Conservation (phyloP, 306 rosid species). For the Styphnolobium japonicum region DNA sequence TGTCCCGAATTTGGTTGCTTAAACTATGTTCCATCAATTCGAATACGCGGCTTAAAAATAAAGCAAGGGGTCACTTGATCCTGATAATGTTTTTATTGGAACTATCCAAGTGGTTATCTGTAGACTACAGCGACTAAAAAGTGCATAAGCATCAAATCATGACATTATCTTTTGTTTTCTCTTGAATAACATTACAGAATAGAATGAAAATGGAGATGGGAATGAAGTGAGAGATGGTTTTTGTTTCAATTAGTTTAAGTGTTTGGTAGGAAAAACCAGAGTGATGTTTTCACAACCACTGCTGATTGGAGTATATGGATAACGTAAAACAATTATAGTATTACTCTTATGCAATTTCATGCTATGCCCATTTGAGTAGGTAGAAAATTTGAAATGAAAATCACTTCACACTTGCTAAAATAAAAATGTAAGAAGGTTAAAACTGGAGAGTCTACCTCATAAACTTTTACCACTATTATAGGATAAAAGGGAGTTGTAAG, state of each 20-base stretch:
- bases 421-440: neutral
- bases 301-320: neutral
- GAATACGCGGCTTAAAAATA: slow-evolving; percentile 19
- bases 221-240: too few species aligned
- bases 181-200: neutral
- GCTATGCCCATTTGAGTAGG: neutral
- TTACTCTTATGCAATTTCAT: neutral
- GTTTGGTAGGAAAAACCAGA: neutral
- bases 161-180: neutral
- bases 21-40: neutral
- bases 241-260: neutral
- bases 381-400: neutral
- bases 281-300: neutral
- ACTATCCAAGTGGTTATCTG: neutral
- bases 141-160: slow-evolving; percentile 18
- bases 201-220: neutral
- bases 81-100: slow-evolving; percentile 19
- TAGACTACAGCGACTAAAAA: neutral
- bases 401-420: neutral
- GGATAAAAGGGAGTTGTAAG: too few species aligned
- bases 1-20: neutral
- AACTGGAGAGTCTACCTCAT: neutral
- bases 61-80: slow-evolving; percentile 20
- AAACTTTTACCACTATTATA: neutral
- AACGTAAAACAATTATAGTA: neutral